A percentile compares a stretch with the other conserved stretches of the same genome.
Evolutionary conservation across 768 basidiomycete species (phyloP).

Genomic region (Pleurotus tuber-regium): DNA sequence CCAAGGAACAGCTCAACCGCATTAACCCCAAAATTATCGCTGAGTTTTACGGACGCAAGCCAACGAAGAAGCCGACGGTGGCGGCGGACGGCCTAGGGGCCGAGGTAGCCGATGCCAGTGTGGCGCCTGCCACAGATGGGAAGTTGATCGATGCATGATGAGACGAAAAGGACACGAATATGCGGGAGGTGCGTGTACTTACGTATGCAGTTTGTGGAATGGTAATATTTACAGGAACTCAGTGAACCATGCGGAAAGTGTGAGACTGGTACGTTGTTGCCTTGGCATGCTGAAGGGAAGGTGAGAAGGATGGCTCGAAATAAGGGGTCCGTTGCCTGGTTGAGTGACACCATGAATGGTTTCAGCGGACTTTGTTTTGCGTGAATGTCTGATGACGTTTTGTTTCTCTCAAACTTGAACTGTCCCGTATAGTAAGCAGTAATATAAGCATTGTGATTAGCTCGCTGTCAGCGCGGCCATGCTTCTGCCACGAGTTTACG

Average conservation of each 20-base stretch:
- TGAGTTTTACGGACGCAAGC: constrained; percentile 90
- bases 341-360: constrained; percentile 5
- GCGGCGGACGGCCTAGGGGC: too few species aligned
- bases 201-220: too few species aligned
- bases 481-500: constrained; percentile 9
- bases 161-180: constrained; percentile 24
- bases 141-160: constrained; percentile 62
- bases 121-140: constrained; percentile 36
- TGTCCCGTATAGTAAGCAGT: not conserved
- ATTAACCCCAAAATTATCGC: constrained; percentile 95
- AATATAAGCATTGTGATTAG: not conserved
- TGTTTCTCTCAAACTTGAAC: not conserved
- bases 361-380: constrained; percentile 9
- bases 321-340: not conserved
- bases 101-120: constrained; percentile 38
- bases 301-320: too few species aligned
- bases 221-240: too few species aligned
- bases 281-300: not conserved
- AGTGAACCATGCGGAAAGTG: constrained; percentile 1
- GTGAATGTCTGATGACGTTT: constrained; percentile 5
- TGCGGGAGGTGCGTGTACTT: not conserved
- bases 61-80: constrained; percentile 54
- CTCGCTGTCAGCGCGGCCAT: not conserved
- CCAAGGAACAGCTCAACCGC: constrained; percentile 96
- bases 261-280: not conserved